Evolutionary conservation across 495 filamentous ascomycete species (phyloP).

Genomic region (Tetracladium setigerum): DNA sequence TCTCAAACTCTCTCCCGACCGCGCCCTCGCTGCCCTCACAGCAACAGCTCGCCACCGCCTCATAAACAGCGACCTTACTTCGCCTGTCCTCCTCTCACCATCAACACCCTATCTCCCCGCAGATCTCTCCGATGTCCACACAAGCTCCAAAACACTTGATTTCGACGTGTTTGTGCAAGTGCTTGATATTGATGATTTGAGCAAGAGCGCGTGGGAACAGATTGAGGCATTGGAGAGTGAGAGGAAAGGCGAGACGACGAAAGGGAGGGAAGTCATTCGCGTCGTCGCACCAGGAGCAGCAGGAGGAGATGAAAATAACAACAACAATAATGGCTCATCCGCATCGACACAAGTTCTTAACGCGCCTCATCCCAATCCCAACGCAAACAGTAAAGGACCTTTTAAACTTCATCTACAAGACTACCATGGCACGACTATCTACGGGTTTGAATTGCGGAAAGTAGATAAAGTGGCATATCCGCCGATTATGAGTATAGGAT

Average conservation of each 20-base stretch:
- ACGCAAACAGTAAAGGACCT: conserved; percentile 27
- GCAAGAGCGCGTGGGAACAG: conserved; percentile 70
- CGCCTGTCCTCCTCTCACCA: conserved; percentile 42
- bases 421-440: conserved; percentile 56
- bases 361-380: conserved; percentile 4
- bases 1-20: conserved; percentile 43
- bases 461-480: conserved; percentile 55
- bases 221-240: conserved; percentile 77
- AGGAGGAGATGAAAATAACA: conserved; percentile 17
- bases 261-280: conserved; percentile 77
- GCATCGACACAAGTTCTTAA: conserved; percentile 16
- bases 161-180: conserved; percentile 69
- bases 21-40: conserved; percentile 51
- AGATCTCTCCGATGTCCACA: conserved; percentile 23
- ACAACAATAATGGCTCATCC: background rate
- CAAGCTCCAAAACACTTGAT: background rate
- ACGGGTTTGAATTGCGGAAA: conserved; percentile 63
- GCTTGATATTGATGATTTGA: conserved; percentile 75
- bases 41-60: conserved; percentile 78
- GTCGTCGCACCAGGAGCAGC: conserved; percentile 47
- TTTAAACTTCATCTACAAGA: conserved; percentile 84
- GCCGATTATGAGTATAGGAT: conserved; percentile 63
- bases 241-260: conserved; percentile 74
- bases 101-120: conserved; percentile 29
- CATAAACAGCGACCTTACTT: conserved; percentile 67